These are phyloP conservation scores for Colletotrichum agaves DNA, from an alignment of 2,329 filamentous ascomycete species.

Conservation along the genomic window DNA sequence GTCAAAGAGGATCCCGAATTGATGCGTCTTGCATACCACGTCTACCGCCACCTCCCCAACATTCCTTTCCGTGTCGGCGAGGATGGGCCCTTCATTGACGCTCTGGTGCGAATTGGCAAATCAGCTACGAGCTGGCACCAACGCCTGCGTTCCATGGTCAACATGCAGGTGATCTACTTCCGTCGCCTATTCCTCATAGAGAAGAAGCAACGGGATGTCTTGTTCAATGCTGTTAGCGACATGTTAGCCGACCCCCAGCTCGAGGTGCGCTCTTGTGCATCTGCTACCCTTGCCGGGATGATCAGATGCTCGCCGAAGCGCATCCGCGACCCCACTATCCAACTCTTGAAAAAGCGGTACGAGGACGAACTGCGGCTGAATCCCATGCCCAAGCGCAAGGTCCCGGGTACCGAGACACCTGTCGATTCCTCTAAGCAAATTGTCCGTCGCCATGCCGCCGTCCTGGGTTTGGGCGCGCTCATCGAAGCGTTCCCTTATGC, in stretches of 20 bases:
- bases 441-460: slow-evolving; percentile 86
- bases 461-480: slow-evolving; percentile 88
- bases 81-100: slow-evolving; percentile 84
- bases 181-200: slow-evolving; percentile 90
- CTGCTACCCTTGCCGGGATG: slow-evolving; percentile 94
- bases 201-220: slow-evolving; percentile 76
- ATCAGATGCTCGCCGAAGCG: slow-evolving; percentile 90
- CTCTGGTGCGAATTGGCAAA: slow-evolving; percentile 88
- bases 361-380: slow-evolving; percentile 81
- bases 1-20: slow-evolving; percentile 98
- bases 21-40: slow-evolving; percentile 93
- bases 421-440: slow-evolving; percentile 80
- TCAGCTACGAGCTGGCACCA: slow-evolving; percentile 93
- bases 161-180: slow-evolving; percentile 99
- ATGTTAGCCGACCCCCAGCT: slow-evolving; percentile 95
- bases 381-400: slow-evolving; percentile 81
- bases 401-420: slow-evolving; percentile 74
- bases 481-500: slow-evolving; percentile 97
- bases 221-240: slow-evolving; percentile 92
- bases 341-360: slow-evolving; percentile 81
- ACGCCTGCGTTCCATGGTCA: slow-evolving; percentile 91
- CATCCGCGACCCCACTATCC: slow-evolving; percentile 82
- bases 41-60: slow-evolving; percentile 96
- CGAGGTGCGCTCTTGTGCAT: slow-evolving; percentile 93
- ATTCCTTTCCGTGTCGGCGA: slow-evolving; percentile 91